A percentile compares a stretch with the other conserved stretches of the same genome.
These are phyloP conservation scores for Lotus japonicus DNA, from an alignment of 306 rosid species.

Conservation along the genomic window DNA sequence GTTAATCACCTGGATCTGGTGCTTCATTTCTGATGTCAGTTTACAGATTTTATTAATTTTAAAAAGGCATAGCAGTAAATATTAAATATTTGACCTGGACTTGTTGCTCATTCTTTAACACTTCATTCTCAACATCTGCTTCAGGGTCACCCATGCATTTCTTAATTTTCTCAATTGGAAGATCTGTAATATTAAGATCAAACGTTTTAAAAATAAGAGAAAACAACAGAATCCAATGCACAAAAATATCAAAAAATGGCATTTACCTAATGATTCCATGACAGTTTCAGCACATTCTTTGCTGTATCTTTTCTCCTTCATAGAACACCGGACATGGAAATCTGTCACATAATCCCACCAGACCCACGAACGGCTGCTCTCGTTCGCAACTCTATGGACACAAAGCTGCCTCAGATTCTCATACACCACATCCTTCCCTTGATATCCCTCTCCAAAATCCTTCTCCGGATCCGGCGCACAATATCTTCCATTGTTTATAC, in stretches of 20 bases:
- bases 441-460: slow-evolving; percentile 67
- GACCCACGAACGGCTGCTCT: slow-evolving; percentile 73
- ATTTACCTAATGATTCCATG: slow-evolving; percentile 67
- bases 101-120: slow-evolving; percentile 71
- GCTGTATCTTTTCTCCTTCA: slow-evolving; percentile 86
- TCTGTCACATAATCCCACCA: slow-evolving; percentile 99
- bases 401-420: slow-evolving; percentile 97
- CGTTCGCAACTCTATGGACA: slow-evolving; percentile 85
- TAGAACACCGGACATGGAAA: slow-evolving; percentile 89
- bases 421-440: slow-evolving; percentile 86
- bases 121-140: slow-evolving; percentile 76
- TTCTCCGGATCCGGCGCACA: slow-evolving; percentile 92
- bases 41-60: neutral
- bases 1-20: neutral
- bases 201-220: neutral
- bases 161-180: slow-evolving; percentile 68
- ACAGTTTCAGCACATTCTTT: slow-evolving; percentile 83
- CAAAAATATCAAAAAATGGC: neutral
- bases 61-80: neutral
- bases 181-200: slow-evolving; percentile 39
- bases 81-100: slow-evolving; percentile 50
- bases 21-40: neutral
- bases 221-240: neutral
- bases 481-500: slow-evolving; percentile 84
- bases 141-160: slow-evolving; percentile 77